Conservation (phyloP, 495 filamentous ascomycete genomes). For the Ascodesmis nigricans region DNA sequence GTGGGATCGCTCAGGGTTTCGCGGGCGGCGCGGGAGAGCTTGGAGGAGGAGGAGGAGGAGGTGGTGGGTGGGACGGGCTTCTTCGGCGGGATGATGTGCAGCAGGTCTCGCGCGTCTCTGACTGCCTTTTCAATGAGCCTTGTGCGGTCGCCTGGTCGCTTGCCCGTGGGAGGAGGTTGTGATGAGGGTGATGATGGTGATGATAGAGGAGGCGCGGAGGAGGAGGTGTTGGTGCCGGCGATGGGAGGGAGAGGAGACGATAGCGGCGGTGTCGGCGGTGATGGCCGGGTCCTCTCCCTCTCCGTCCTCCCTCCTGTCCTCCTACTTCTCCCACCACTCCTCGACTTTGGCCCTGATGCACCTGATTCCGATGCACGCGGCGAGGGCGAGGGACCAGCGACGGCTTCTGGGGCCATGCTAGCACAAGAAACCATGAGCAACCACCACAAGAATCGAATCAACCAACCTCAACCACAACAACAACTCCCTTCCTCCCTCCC, state of each 20-base stretch:
- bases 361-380: not conserved
- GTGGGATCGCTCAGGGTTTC: too few species aligned
- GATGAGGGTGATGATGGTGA: slow-evolving; percentile 15
- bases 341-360: not conserved
- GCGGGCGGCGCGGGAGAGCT: too few species aligned
- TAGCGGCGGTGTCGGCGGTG: too few species aligned
- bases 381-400: too few species aligned
- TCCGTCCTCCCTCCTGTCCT: slow-evolving; percentile 10
- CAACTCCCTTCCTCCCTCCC: too few species aligned
- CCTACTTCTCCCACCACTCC: slow-evolving; percentile 1
- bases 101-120: not conserved
- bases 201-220: slow-evolving; percentile 1
- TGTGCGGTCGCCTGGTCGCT: not conserved
- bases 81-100: slow-evolving; percentile 12
- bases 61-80: slow-evolving; percentile 3
- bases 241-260: slow-evolving; percentile 5
- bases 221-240: slow-evolving; percentile 11
- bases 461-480: too few species aligned
- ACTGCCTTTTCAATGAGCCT: not conserved
- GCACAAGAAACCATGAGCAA: too few species aligned
- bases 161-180: not conserved
- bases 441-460: too few species aligned
- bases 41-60: slow-evolving; percentile 10
- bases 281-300: too few species aligned
- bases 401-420: too few species aligned